phyloP scores from a whole-genome alignment of 257 asterid species.

The Fraxinus pennsylvanica region DNA sequence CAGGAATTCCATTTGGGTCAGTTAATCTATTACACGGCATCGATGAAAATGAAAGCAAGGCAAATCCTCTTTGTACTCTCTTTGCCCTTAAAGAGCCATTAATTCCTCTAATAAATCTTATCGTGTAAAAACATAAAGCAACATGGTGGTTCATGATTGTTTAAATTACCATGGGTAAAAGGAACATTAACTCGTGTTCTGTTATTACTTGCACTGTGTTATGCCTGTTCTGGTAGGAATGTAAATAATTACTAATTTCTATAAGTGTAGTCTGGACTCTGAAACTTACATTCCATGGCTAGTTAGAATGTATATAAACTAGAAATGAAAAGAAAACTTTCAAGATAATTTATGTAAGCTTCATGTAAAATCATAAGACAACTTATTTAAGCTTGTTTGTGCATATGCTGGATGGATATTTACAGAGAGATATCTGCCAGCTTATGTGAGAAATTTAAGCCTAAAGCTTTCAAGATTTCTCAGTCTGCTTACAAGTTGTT shows the following conservation, averaged over 20 bases:
- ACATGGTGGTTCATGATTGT: slow-evolving; percentile 7
- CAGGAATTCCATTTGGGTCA: slow-evolving; percentile 99
- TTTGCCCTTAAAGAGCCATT: slow-evolving; percentile 46
- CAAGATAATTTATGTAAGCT: background rate
- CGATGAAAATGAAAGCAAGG: slow-evolving; percentile 99
- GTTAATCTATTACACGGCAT: slow-evolving; percentile 94
- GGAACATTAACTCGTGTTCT: background rate
- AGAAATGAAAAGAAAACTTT: background rate
- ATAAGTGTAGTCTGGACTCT: background rate
- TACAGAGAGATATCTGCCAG: background rate
- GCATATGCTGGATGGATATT: background rate
- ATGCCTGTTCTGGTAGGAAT: background rate
- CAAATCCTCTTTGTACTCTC: slow-evolving; percentile 68
- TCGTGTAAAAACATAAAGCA: slow-evolving; percentile 12
- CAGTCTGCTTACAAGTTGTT: background rate
- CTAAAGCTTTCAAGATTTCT: slow-evolving; percentile 3
- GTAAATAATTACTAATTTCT: background rate
- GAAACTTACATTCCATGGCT: background rate
- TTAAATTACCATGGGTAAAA: background rate
- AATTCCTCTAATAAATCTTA: slow-evolving; percentile 20
- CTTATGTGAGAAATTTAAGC: slow-evolving; percentile 1
- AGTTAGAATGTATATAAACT: background rate
- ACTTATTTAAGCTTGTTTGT: background rate
- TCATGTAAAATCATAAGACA: background rate
- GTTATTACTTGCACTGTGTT: background rate